Conservation (phyloP, 306 rosid genomes). For the Begonia loranthoides region DNA sequence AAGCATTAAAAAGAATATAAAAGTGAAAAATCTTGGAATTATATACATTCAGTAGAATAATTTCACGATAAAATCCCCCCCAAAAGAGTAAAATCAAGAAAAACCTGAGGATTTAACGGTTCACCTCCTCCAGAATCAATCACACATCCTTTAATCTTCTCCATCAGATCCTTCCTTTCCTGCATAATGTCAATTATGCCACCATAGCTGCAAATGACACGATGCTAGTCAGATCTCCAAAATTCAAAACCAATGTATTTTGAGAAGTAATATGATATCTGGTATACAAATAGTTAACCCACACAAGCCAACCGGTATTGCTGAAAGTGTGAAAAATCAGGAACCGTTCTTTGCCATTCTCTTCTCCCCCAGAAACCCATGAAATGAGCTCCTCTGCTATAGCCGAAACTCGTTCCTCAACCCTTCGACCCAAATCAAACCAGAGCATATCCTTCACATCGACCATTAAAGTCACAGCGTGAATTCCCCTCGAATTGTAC, state of each 20-base stretch:
- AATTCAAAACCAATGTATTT: neutral
- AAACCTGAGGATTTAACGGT: conserved; percentile 75
- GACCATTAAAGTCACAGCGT: conserved; percentile 57
- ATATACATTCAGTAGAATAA: too few species aligned
- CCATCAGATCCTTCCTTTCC: conserved; percentile 32
- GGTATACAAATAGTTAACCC: conserved; percentile 14
- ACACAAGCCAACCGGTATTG: conserved; percentile 95
- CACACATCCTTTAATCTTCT: conserved; percentile 65
- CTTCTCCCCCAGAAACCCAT: conserved; percentile 42
- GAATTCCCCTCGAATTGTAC: conserved; percentile 63
- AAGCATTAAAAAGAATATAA: too few species aligned
- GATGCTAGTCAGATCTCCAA: neutral
- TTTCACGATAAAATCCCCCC: too few species aligned
- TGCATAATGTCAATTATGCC: conserved; percentile 41
- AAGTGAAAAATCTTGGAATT: too few species aligned
- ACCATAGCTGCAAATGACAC: conserved; percentile 47
- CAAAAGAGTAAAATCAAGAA: neutral
- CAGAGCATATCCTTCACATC: conserved; percentile 40
- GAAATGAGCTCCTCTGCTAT: conserved; percentile 37
- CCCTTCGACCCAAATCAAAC: conserved; percentile 37
- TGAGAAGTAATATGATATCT: too few species aligned
- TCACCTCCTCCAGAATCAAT: conserved; percentile 87
- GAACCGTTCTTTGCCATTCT: conserved; percentile 44
- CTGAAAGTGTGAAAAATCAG: conserved; percentile 80
- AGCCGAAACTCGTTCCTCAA: conserved; percentile 32